Evolutionary conservation across 441 rosid species (phyloP), one percentile per base, ranked within the genome.

Genomic region (Raphanus hybrid): DNA sequence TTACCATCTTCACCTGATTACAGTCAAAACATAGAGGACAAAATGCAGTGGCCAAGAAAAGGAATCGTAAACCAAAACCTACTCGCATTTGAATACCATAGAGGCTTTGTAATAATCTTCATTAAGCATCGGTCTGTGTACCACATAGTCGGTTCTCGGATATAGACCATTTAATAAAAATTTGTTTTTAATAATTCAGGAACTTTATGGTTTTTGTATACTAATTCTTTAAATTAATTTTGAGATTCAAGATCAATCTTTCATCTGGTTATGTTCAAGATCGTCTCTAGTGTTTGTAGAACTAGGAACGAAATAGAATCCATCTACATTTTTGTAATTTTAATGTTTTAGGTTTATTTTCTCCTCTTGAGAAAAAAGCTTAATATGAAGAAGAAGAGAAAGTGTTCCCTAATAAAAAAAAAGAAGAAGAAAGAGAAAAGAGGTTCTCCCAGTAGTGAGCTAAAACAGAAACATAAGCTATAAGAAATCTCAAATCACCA

Each of bases 11-110:
- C 74, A 59, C 65, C 57, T 70, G 57, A 26, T 59, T 70, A 64
- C 90, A 74, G 93, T 97, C 88, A 83, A 69, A 84, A 23, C 9
- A 39, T 1, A 11, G 9, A 69, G 7, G 4, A 32, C 65, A 20
- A 57, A 69, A 45, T 4, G 8, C 16, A 41, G 58, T 23, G 11
- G 32, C 37, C 8, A 59, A 26, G 15, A 59, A 26, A 8, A 6
- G 10, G 35, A 59, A 26, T n/a, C 64, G 3, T 26, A 26, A 26
- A 26, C 35, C 14, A 26, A 59, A 4, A 58, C 12, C 34, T 12
- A 58, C 63, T 2, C 41, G 41, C 41, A 37, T 58, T 58, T 26
- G 3, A 5, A 23, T 57, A 8, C 12, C 27, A 23, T 55, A 50
- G 27, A 6, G 23, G 10, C 10, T 54, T 15, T 52, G 10, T 37